Conservation (phyloP, 176 grass and related monocot species). For the Phyllostachys edulis region DNA sequence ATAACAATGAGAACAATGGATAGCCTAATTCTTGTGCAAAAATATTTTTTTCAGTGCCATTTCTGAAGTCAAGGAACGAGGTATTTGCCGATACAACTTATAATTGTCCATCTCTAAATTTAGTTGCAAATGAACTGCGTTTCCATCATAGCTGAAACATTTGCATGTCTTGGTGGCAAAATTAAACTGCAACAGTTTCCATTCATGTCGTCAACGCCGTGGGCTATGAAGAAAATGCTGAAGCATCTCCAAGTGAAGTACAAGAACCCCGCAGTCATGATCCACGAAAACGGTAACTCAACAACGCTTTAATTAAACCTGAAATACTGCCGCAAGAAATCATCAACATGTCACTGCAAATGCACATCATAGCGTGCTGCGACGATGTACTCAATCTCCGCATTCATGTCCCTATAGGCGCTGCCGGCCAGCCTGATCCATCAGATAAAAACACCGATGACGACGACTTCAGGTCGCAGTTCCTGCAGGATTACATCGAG, state of each 20-base stretch:
- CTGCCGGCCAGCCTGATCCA: conserved; percentile 17
- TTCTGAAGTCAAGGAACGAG: conserved; percentile 37
- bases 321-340: not conserved
- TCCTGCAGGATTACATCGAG: conserved; percentile 55
- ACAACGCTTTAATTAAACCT: not conserved
- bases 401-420: conserved; percentile 16
- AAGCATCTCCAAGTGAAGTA: conserved; percentile 73
- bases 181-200: not conserved
- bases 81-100: not conserved
- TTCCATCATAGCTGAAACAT: not conserved
- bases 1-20: not conserved
- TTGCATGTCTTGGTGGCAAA: not conserved
- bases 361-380: not conserved
- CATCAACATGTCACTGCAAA: not conserved
- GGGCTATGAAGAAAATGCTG: conserved; percentile 76
- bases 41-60: conserved; percentile 44
- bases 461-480: conserved; percentile 47
- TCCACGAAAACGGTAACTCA: conserved; percentile 81
- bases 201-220: conserved; percentile 40
- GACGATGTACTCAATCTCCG: not conserved
- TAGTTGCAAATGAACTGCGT: not conserved
- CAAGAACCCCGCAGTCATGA: conserved; percentile 68
- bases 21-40: not conserved
- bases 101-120: not conserved
- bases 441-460: not conserved